phyloP scores from a whole-genome alignment of 2,329 filamentous ascomycete genomes.

The Leptodontidium sp. region DNA sequence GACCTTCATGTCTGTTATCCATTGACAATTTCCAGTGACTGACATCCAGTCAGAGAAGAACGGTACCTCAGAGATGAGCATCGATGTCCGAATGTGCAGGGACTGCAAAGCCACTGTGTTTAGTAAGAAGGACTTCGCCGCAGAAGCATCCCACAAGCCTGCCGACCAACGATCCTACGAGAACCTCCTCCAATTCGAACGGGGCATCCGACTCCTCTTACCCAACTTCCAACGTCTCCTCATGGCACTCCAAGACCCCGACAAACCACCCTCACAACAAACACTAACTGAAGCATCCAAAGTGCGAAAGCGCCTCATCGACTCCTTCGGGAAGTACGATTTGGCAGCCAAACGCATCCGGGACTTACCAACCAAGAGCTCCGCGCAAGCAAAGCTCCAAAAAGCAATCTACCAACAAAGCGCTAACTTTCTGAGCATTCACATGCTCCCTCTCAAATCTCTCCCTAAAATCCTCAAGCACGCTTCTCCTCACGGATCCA shows the following conservation, averaged over 20 bases:
- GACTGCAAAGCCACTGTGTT: slow-evolving; percentile 81
- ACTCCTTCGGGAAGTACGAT: slow-evolving; percentile 77
- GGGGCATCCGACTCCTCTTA: slow-evolving; percentile 72
- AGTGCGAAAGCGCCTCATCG: slow-evolving; percentile 74
- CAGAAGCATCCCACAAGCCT: slow-evolving; percentile 63
- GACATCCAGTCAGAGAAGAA: slow-evolving; percentile 54
- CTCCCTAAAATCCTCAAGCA: slow-evolving; percentile 68
- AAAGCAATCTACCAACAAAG: slow-evolving; percentile 75
- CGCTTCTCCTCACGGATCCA: slow-evolving; percentile 61
- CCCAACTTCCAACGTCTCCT: slow-evolving; percentile 76
- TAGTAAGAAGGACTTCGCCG: slow-evolving; percentile 71
- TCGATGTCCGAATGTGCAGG: slow-evolving; percentile 91
- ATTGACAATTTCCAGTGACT: slow-evolving; percentile 47
- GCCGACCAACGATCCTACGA: slow-evolving; percentile 71
- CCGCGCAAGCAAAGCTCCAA: slow-evolving; percentile 70
- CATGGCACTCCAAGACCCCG: slow-evolving; percentile 69
- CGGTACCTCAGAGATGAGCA: slow-evolving; percentile 63
- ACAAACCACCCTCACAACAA: slow-evolving; percentile 54
- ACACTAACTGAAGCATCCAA: slow-evolving; percentile 75
- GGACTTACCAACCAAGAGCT: slow-evolving; percentile 69
- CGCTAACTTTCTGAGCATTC: slow-evolving; percentile 72
- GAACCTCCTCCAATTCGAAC: slow-evolving; percentile 74
- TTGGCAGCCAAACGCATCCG: slow-evolving; percentile 72
- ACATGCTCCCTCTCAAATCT: slow-evolving; percentile 77
- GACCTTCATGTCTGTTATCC: slow-evolving; percentile 22